Evolutionary conservation across 2,329 filamentous ascomycete species (phyloP).

Genomic region (Hypoxylon sp.): DNA sequence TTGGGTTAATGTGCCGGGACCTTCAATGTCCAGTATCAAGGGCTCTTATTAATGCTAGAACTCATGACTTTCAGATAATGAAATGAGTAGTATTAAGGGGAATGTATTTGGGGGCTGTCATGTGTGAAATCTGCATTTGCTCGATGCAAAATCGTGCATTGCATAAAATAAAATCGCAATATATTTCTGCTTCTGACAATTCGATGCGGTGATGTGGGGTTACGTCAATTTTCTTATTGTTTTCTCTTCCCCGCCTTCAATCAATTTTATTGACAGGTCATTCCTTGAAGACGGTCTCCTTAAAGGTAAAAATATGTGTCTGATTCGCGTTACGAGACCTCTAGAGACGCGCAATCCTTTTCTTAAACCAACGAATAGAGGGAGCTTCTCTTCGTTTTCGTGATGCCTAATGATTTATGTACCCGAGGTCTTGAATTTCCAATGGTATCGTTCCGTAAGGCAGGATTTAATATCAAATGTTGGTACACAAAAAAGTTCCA

Average conservation of each 20-base stretch:
- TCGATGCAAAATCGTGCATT: conserved; percentile 28
- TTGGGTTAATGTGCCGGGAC: conserved; percentile 24
- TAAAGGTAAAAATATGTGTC: background rate
- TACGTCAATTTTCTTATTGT: conserved; percentile 11
- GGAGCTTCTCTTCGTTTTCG: conserved; percentile 35
- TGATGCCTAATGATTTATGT: conserved; percentile 34
- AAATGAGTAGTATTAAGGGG: background rate
- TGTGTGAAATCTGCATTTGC: conserved; percentile 19
- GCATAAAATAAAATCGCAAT: conserved; percentile 31
- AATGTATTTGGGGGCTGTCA: conserved; percentile 14
- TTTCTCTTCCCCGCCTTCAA: conserved; percentile 30
- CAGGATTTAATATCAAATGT: conserved; percentile 28
- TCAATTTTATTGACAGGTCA: conserved; percentile 30
- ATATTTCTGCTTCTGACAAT: conserved; percentile 21
- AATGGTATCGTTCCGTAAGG: conserved; percentile 20
- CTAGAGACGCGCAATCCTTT: conserved; percentile 29
- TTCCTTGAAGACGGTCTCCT: conserved; percentile 18
- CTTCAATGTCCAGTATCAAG: conserved; percentile 32
- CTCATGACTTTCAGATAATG: conserved; percentile 4
- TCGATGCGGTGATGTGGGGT: conserved; percentile 26
- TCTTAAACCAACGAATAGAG: conserved; percentile 25
- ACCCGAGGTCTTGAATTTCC: conserved; percentile 22
- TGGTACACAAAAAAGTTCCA: conserved; percentile 22
- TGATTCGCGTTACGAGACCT: conserved; percentile 17
- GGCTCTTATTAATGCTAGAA: conserved; percentile 21